Base-by-base conservation (phyloP, 257 asterid genomes). In the Gynochthodes officinalis region DNA sequence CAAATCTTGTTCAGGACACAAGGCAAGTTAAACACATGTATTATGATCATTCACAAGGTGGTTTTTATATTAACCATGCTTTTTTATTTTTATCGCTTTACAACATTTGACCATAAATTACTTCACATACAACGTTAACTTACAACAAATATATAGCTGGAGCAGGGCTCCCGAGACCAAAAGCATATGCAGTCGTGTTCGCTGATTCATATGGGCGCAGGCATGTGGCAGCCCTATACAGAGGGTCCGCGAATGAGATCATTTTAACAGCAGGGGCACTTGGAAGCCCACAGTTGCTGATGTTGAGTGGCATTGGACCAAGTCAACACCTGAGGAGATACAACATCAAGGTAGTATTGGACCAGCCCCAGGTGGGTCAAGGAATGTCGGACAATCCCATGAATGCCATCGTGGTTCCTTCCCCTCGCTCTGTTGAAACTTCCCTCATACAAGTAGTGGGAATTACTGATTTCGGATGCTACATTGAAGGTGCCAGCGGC, bases 371-470 rank as follows among this genome's bases (percentile, higher is more conserved):
- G 83, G 96, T 93, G 73, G 97, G 98, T 25, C 88, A 83, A 39
- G 94, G 87, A 37, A 85, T 93, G 91, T 72, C 93, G 0, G 98
- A 93, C 67, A 93, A 93, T 62, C 97, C 98, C 27, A 80, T 83
- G 88, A 93, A 88, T 62, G 84, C 82, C 4, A 46, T 90, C 19
- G 9, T 89, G n/a, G 35, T 93, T 21, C 96, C 97, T 28, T 80
- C 87, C 4, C 84, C 82, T 0, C 77, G 70, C 43, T 84, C 89
- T 10, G 85, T 90, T 1, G 94, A 85, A 35, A 40, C 64, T 25
- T 88, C 98, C 18, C 85, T 84, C 0, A 73, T 80, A 52, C 79
- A 91, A 74, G 85, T 81, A 0, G 97, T 87, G 7, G 98, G 96
- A 23, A 88, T 93, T 16, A 77, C 89, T 2, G 62, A 72, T 5